phyloP scores from a whole-genome alignment of 179 eudicot genomes.

The Drosera spatulata region DNA sequence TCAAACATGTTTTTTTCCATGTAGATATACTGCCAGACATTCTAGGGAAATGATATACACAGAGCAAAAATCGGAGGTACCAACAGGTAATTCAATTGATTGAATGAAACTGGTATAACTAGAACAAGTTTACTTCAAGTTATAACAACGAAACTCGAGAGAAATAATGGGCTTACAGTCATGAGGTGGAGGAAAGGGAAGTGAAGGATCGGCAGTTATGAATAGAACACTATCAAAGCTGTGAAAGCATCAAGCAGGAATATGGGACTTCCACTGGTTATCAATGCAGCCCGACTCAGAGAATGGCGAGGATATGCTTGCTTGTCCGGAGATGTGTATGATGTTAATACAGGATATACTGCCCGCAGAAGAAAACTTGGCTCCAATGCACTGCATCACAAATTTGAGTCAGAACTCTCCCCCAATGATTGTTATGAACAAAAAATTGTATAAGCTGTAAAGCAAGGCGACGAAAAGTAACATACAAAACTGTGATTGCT shows the following conservation, averaged over 20 bases:
- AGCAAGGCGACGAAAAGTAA: too few relatives aligned
- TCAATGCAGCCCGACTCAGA: conserved; percentile 87
- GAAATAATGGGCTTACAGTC: conserved; percentile 49
- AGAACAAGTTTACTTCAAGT: too few relatives aligned
- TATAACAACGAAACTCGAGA: too few relatives aligned
- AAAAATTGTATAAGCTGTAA: too few relatives aligned
- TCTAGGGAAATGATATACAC: too few relatives aligned
- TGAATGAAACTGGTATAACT: too few relatives aligned
- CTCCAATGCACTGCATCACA: conserved; percentile 83
- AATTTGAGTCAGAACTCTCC: conserved; percentile 3
- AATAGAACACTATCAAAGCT: conserved; percentile 78
- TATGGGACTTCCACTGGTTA: conserved; percentile 94
- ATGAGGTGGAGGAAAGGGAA: conserved; percentile 94
- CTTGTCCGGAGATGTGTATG: conserved; percentile 71
- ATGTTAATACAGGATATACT: conserved; percentile 73
- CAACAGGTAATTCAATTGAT: too few relatives aligned
- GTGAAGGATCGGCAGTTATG: conserved; percentile 75
- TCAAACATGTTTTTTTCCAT: not conserved
- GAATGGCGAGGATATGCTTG: conserved; percentile 98
- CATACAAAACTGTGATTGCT: too few relatives aligned
- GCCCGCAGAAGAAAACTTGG: conserved; percentile 92
- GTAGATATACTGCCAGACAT: too few relatives aligned
- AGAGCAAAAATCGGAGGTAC: too few relatives aligned
- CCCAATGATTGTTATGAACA: too few relatives aligned
- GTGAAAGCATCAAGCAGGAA: conserved; percentile 93